Conservation (phyloP, 106 monocot species). For the Iris macrosiphon region DNA sequence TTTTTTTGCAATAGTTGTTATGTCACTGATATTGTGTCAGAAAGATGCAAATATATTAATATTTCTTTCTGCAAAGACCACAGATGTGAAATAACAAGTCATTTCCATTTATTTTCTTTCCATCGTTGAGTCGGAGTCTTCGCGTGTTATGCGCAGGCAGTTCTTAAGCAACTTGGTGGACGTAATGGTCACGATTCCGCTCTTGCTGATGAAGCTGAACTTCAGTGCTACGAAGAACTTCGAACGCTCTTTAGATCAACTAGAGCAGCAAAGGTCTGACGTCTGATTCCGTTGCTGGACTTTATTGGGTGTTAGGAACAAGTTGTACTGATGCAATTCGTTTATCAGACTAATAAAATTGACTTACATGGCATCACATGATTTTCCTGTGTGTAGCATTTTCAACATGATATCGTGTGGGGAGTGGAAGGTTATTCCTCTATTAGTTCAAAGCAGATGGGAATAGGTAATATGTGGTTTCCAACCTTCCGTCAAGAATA, state of each 20-base stretch:
- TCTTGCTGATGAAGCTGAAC: conserved; percentile 57
- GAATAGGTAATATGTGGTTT: conserved; percentile 51
- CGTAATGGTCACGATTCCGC: conserved; percentile 46
- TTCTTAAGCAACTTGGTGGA: conserved; percentile 70
- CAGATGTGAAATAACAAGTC: no score
- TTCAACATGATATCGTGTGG: conserved; percentile 62
- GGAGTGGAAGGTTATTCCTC: conserved; percentile 60
- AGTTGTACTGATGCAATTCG: no score
- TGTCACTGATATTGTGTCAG: no score
- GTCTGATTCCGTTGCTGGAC: no score
- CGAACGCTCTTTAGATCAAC: conserved; percentile 70
- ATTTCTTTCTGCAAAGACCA: no score
- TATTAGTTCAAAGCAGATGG: conserved; percentile 69
- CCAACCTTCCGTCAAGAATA: background rate
- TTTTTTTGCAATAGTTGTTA: no score
- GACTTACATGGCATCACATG: no score
- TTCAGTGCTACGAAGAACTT: conserved; percentile 66
- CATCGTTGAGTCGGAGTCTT: background rate
- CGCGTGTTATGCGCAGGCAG: conserved; percentile 35
- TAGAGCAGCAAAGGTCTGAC: conserved; percentile 77
- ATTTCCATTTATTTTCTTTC: background rate
- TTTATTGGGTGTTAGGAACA: no score
- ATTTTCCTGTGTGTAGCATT: conserved; percentile 51
- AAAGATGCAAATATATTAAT: no score
- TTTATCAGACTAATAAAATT: no score